Evolutionary conservation across 2,329 filamentous ascomycete genomes (phyloP).

Genomic region (Albifimbria verrucaria): DNA sequence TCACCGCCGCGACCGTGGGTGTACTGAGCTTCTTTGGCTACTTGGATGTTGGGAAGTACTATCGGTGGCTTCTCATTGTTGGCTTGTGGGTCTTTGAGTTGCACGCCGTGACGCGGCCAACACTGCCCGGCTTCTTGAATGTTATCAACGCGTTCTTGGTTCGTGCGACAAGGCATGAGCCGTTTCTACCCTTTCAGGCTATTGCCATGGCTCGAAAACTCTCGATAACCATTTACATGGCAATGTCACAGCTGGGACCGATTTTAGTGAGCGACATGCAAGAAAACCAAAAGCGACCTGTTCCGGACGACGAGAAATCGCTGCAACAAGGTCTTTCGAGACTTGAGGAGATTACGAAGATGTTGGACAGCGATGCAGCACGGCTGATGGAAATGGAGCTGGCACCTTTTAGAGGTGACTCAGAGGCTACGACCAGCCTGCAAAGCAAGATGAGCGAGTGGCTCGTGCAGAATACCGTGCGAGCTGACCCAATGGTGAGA

Average conservation of each 20-base stretch:
- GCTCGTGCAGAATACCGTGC: constrained; percentile 81
- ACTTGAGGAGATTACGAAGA: constrained; percentile 56
- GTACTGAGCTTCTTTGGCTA: constrained; percentile 63
- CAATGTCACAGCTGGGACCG: constrained; percentile 76
- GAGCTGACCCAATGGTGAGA: constrained; percentile 75
- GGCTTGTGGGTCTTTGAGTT: constrained; percentile 55
- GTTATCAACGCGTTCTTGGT: constrained; percentile 43
- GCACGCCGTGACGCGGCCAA: constrained; percentile 52
- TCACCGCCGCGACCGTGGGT: constrained; percentile 56
- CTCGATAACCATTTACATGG: constrained; percentile 77
- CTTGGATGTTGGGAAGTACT: constrained; percentile 64
- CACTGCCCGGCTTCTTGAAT: constrained; percentile 43
- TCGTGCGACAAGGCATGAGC: constrained; percentile 42
- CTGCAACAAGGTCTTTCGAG: constrained; percentile 63
- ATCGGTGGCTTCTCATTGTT: constrained; percentile 58
- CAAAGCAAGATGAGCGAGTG: constrained; percentile 77
- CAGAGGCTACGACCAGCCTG: constrained; percentile 54
- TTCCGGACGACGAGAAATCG: constrained; percentile 42
- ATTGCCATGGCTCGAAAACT: constrained; percentile 72
- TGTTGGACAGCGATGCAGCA: constrained; percentile 65
- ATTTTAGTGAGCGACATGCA: constrained; percentile 43
- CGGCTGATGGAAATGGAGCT: constrained; percentile 75
- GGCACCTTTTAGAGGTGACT: constrained; percentile 75
- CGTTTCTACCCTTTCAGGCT: constrained; percentile 82
- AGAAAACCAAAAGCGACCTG: constrained; percentile 16